phyloP scores from a whole-genome alignment of 345 rosid species.

The Laguncularia racemosa region DNA sequence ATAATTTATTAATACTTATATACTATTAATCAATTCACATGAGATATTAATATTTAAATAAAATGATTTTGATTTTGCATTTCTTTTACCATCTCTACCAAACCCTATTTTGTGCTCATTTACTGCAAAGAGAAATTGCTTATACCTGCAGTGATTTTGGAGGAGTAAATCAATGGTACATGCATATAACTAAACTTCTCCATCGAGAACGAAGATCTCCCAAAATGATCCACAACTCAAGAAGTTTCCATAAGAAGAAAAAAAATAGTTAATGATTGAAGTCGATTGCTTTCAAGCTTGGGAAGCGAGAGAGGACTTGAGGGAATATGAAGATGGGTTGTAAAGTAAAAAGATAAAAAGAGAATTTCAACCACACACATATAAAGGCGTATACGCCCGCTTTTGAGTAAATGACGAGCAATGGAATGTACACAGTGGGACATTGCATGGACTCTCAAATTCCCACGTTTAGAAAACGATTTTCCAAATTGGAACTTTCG shows the following conservation, averaged over 20 bases:
- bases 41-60: too few relatives aligned
- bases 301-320: not conserved
- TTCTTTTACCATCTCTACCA: too few relatives aligned
- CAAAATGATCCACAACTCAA: not conserved
- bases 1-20: too few relatives aligned
- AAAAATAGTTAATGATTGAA: slow-evolving; percentile 1
- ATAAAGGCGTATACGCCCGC: not conserved
- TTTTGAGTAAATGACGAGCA: slow-evolving; percentile 5
- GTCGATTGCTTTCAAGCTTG: slow-evolving; percentile 10
- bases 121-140: too few relatives aligned
- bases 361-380: slow-evolving; percentile 32
- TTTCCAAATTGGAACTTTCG: not conserved
- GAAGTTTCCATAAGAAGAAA: slow-evolving; percentile 2
- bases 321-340: slow-evolving; percentile 26
- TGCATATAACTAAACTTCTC: too few relatives aligned
- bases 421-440: slow-evolving; percentile 5
- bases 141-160: too few relatives aligned
- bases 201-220: too few relatives aligned
- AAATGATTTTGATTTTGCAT: too few relatives aligned
- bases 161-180: too few relatives aligned
- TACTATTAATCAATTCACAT: too few relatives aligned
- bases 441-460: slow-evolving; percentile 9
- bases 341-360: slow-evolving; percentile 19
- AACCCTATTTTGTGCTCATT: too few relatives aligned
- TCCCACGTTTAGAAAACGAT: slow-evolving; percentile 26